phyloP scores from a whole-genome alignment of 75 land plant species.

The Picea sitchensis region DNA sequence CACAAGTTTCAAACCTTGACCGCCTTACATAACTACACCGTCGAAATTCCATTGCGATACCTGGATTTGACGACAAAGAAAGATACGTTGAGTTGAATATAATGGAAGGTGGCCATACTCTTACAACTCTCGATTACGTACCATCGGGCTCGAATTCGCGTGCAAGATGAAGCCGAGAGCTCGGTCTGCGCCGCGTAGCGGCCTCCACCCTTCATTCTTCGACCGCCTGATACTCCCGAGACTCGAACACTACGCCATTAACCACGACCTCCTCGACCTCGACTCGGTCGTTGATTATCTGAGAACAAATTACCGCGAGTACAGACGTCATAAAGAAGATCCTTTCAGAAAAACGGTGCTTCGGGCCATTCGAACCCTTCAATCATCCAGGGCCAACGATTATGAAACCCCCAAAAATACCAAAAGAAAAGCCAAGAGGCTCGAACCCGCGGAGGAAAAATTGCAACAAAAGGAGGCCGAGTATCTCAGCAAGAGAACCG shows the following conservation, averaged over 20 bases:
- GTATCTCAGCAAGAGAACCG: neutral
- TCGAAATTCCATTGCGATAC: too few species aligned
- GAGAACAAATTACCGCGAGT: constrained; percentile 39
- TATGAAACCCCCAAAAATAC: neutral
- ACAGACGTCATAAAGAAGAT: constrained; percentile 39
- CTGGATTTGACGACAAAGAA: too few species aligned
- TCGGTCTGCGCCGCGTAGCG: too few species aligned
- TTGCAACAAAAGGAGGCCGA: constrained; percentile 17
- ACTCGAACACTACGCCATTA: constrained; percentile 34
- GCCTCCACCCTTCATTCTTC: too few species aligned
- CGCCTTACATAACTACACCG: too few species aligned
- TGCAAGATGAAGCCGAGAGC: too few species aligned
- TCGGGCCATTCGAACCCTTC: constrained; percentile 17
- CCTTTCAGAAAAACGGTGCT: constrained; percentile 38
- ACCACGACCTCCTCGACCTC: constrained; percentile 21
- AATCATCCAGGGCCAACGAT: neutral
- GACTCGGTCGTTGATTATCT: constrained; percentile 28
- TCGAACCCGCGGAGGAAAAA: constrained; percentile 1
- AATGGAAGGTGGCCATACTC: too few species aligned
- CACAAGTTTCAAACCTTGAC: too few species aligned
- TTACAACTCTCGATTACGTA: too few species aligned
- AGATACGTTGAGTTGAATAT: too few species aligned
- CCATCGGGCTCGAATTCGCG: too few species aligned
- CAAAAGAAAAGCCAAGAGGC: constrained; percentile 1
- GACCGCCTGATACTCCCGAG: constrained; percentile 26